Conservation (phyloP, 1,284 basidiomycete species). For the Peniophora sp. region DNA sequence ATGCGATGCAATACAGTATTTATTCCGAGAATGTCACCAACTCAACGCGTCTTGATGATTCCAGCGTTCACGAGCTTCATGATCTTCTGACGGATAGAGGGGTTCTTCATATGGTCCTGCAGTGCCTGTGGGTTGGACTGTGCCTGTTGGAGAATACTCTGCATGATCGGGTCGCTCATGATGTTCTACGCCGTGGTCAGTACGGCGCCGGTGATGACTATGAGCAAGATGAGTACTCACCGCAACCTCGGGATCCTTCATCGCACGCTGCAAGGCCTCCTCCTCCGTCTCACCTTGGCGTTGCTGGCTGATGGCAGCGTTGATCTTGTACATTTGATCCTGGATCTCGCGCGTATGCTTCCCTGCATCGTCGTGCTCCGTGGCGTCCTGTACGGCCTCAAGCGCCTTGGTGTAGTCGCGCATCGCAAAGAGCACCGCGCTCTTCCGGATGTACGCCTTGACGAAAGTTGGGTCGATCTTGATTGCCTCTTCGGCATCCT, state of each 20-base stretch:
- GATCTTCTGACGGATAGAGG: conserved; percentile 77
- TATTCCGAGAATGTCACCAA: too few species aligned
- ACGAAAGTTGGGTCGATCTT: conserved; percentile 86
- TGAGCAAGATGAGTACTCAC: conserved; percentile 36
- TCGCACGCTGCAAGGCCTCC: conserved; percentile 87
- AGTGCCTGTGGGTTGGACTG: conserved; percentile 86
- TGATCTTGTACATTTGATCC: conserved; percentile 71
- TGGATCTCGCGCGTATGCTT: conserved; percentile 81
- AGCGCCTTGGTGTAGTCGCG: conserved; percentile 87
- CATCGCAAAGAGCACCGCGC: conserved; percentile 83
- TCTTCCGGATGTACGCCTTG: conserved; percentile 96
- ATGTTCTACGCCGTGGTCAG: conserved; percentile 43
- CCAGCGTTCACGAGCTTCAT: conserved; percentile 92
- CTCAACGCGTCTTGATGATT: conserved; percentile 75
- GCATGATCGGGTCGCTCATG: conserved; percentile 86
- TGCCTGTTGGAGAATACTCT: conserved; percentile 91
- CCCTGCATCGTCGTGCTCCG: conserved; percentile 66
- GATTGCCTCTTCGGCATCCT: conserved; percentile 93
- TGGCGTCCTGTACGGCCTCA: conserved; percentile 71
- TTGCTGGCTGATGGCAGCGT: conserved; percentile 76
- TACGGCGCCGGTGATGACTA: background rate
- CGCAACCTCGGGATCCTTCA: conserved; percentile 95
- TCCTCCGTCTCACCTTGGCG: conserved; percentile 89
- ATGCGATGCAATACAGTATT: too few species aligned
- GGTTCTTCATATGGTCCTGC: conserved; percentile 97